These are phyloP conservation scores for Poteriospumella lacustris DNA, from an alignment of 108 stramenopile species.

Conservation along the genomic window DNA sequence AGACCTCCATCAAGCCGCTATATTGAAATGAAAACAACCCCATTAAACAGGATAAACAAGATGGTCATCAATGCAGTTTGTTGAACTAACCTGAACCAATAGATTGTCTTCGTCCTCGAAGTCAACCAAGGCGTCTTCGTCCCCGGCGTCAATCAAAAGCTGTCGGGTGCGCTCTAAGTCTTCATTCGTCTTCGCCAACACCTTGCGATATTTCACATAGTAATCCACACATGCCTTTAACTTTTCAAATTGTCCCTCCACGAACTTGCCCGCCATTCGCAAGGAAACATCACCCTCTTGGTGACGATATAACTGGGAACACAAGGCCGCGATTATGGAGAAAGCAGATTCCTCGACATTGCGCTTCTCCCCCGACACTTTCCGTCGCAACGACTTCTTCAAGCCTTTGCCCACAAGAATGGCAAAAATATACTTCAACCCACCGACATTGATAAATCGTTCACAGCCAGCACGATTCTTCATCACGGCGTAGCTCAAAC, in stretches of 20 bases:
- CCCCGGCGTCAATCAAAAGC: background rate
- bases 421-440: constrained; percentile 49
- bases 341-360: background rate
- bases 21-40: background rate
- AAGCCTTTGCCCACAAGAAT: constrained; percentile 40
- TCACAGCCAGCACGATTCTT: constrained; percentile 23
- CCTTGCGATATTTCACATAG: background rate
- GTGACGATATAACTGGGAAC: background rate
- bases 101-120: background rate
- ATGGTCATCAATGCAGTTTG: background rate
- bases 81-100: background rate
- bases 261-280: background rate
- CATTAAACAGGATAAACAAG: background rate
- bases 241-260: background rate
- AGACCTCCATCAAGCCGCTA: background rate
- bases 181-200: background rate
- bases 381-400: background rate
- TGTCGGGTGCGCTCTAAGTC: background rate
- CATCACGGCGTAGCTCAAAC: constrained; percentile 2
- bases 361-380: background rate
- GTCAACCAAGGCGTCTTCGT: background rate
- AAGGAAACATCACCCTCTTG: background rate
- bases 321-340: background rate
- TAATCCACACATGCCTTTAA: background rate
- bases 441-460: constrained; percentile 35